Conservation (phyloP, 768 basidiomycete species). For the Leccinum incarnatum region DNA sequence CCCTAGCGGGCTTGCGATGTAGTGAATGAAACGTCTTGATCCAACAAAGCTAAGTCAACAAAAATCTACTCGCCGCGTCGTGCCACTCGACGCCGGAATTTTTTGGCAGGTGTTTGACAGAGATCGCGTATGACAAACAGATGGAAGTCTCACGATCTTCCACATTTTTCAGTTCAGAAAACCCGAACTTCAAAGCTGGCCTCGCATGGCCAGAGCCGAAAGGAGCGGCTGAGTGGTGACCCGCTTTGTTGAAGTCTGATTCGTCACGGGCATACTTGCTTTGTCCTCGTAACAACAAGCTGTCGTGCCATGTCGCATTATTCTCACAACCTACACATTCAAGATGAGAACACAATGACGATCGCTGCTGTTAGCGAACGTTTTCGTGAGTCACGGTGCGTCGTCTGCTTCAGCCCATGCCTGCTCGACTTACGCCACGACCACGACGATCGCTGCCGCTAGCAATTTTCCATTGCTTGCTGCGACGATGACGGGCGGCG, state of each 20-base stretch:
- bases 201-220: not conserved
- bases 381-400: too few relatives aligned
- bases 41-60: not conserved
- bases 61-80: not conserved
- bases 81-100: slow-evolving; percentile 10
- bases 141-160: slow-evolving; percentile 17
- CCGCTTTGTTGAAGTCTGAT: slow-evolving; percentile 21
- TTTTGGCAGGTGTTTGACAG: slow-evolving; percentile 20
- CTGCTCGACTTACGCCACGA: too few relatives aligned
- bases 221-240: not conserved
- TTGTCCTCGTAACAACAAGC: slow-evolving; percentile 5
- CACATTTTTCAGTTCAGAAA: slow-evolving; percentile 1
- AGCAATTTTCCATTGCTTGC: too few relatives aligned
- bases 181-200: not conserved
- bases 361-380: too few relatives aligned
- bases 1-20: not conserved
- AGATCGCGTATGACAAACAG: slow-evolving; percentile 12
- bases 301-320: too few relatives aligned
- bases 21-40: not conserved
- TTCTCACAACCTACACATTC: slow-evolving; percentile 1
- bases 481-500: too few relatives aligned
- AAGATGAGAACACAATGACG: too few relatives aligned
- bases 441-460: too few relatives aligned
- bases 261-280: slow-evolving; percentile 1
- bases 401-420: too few relatives aligned